phyloP scores from a whole-genome alignment of 345 rosid species.

The Turritis glabra region DNA sequence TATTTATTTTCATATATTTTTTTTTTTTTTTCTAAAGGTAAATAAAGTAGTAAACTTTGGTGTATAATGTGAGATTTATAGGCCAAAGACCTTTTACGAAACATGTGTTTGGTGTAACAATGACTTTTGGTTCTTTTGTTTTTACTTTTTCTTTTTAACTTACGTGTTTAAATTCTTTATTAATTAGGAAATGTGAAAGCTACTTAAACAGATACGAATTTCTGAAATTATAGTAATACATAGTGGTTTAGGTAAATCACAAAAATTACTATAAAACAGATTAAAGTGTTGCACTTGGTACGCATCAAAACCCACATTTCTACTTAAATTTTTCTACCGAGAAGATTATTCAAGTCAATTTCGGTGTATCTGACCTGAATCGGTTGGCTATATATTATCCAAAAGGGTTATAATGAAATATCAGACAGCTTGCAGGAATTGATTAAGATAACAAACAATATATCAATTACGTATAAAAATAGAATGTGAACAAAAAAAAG shows the following conservation, averaged over 20 bases:
- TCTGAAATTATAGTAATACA: not conserved
- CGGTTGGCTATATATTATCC: not conserved
- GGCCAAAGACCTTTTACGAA: conserved; percentile 17
- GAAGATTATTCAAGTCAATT: not conserved
- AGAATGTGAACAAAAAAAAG: not conserved
- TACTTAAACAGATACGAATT: not conserved
- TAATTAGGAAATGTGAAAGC: conserved; percentile 24
- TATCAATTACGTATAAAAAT: not conserved
- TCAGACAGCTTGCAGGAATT: not conserved
- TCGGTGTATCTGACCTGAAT: not conserved
- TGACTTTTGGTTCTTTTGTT: not conserved
- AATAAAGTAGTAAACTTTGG: conserved; percentile 1
- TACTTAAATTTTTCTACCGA: not conserved
- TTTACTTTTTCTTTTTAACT: not conserved
- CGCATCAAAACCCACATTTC: conserved; percentile 9
- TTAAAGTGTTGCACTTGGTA: not conserved
- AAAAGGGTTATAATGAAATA: not conserved
- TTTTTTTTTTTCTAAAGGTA: not conserved
- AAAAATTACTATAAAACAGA: not conserved
- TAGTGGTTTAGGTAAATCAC: conserved; percentile 13
- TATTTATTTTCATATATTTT: not conserved
- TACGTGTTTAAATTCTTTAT: not conserved
- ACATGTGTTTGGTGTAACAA: conserved; percentile 18
- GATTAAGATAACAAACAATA: not conserved
- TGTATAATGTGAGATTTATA: conserved; percentile 23